These are phyloP conservation scores for Neurospora sp. DNA, from an alignment of 495 filamentous ascomycete genomes.

Conservation along the genomic window DNA sequence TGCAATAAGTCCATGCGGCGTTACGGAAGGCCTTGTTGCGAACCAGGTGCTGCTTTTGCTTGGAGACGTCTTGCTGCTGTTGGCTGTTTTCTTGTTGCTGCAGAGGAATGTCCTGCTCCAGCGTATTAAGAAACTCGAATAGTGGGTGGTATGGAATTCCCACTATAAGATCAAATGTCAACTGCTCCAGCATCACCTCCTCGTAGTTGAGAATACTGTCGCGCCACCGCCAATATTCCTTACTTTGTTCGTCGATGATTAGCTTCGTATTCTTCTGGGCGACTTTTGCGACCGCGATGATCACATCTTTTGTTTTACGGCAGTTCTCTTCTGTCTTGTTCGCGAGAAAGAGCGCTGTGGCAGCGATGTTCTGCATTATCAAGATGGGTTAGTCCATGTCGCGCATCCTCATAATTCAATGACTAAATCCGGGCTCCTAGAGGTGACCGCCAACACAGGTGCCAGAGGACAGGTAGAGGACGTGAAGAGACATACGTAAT, in stretches of 20 bases:
- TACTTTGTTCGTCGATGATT: conserved; percentile 84
- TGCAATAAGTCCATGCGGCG: conserved; percentile 83
- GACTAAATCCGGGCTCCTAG: not conserved
- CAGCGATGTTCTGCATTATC: conserved; percentile 56
- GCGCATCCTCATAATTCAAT: not conserved
- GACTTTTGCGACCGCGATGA: conserved; percentile 84
- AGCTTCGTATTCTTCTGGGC: conserved; percentile 87
- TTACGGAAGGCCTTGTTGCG: conserved; percentile 70
- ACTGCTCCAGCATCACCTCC: conserved; percentile 77
- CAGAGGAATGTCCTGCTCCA: conserved; percentile 26
- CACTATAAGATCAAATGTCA: conserved; percentile 90
- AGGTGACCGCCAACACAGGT: not conserved
- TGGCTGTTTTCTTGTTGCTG: not conserved
- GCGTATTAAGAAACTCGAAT: conserved; percentile 61
- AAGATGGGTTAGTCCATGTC: conserved; percentile 1
- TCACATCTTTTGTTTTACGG: conserved; percentile 84
- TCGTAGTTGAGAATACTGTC: conserved; percentile 87
- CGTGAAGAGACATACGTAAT: conserved; percentile 52
- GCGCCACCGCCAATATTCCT: conserved; percentile 94
- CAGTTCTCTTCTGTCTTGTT: conserved; percentile 96
- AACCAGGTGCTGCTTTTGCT: conserved; percentile 29
- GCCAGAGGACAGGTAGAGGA: not conserved
- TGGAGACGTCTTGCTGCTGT: not conserved
- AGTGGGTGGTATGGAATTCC: conserved; percentile 75
- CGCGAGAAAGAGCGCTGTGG: conserved; percentile 81